Percentiles rank a stretch among this genome's conserved stretches.
Conservation (phyloP, 2,329 filamentous ascomycete genomes). For the Pseudodiploospora longispora region DNA sequence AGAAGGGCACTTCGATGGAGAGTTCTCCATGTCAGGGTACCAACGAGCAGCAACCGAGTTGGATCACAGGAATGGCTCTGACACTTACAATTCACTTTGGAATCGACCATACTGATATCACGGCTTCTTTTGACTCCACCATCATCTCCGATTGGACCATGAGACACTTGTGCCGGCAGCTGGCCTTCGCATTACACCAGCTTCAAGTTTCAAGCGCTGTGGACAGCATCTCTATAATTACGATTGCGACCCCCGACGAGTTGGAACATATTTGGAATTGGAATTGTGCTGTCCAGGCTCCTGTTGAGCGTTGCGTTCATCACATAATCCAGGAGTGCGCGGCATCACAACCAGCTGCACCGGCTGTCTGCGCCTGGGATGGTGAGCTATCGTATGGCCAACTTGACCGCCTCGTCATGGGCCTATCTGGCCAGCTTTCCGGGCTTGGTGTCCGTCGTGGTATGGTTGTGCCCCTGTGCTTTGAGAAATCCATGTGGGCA, state of each 20-base stretch:
- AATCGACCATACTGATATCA: no score
- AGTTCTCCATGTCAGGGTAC: no score
- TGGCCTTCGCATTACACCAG: no score
- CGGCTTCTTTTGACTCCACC: no score
- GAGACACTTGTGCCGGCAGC: no score
- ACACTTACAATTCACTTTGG: no score
- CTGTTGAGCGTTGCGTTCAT: constrained; percentile 12
- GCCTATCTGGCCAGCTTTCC: constrained; percentile 5
- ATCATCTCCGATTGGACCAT: no score
- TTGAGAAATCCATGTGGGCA: constrained; percentile 1
- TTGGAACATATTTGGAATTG: constrained; percentile 9
- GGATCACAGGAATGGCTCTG: no score
- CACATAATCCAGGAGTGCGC: constrained; percentile 12
- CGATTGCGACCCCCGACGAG: background rate
- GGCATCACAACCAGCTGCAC: constrained; percentile 1
- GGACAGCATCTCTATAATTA: no score
- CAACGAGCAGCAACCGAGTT: no score
- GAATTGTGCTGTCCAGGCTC: constrained; percentile 9
- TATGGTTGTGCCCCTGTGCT: constrained; percentile 3
- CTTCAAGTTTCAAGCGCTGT: no score
- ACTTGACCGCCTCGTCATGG: constrained; percentile 2
- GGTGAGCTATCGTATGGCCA: constrained; percentile 13
- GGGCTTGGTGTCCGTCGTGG: constrained; percentile 13
- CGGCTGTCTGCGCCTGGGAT: constrained; percentile 18
- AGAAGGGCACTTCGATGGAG: no score